Evolutionary conservation across 2,329 filamentous ascomycete genomes (phyloP), one percentile per base, ranked within the genome.

Genomic region (Colletotrichum acutatum): DNA sequence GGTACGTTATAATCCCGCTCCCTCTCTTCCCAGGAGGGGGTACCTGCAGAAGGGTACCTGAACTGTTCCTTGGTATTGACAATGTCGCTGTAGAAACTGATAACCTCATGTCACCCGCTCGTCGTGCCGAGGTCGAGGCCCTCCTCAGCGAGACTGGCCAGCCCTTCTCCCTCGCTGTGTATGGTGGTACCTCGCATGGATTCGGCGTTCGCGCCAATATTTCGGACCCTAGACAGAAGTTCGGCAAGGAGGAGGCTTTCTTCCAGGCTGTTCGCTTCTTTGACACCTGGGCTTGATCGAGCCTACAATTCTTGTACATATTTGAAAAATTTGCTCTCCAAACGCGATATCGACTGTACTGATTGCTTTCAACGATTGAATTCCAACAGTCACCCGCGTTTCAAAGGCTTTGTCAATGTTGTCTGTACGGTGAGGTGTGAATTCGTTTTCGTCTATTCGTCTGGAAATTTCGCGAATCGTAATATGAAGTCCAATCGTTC

Each of bases 171-270:
- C 88, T 95, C 71, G 90, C 87, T 74, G 82, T 96, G 54, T 96
- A 91, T 85, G 89, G 90, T 19, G 90, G 89, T 49, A 91, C 93
- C 7, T 80, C 84, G 73, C 94, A 97, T 79, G 94, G 94, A 0
- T 97, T 96, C 77, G 91, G 90, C 19, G 91, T 94, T 8, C 88
- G 93, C 46, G 89, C 86, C 4, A 91, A 96, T 77, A 68, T 87
- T 32, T 83, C 83, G 3, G 83, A 87, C 70, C 83, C 83, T 24
- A 76, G 78, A 68, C 83, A 89, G 78, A 90, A 88, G 82, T 95
- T 90, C 79, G 93, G 91, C 37, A 95, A 95, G 86, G 93, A 96
- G 83, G 88, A 91, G 80, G 93, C 94, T 0, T 95, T 95, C 80
- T 83, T 88, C 76, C 94, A 96, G 86, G 93, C 93, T 30, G 87